phyloP scores from a whole-genome alignment of 176 grass and related monocot species.

The Triticum turgidum region DNA sequence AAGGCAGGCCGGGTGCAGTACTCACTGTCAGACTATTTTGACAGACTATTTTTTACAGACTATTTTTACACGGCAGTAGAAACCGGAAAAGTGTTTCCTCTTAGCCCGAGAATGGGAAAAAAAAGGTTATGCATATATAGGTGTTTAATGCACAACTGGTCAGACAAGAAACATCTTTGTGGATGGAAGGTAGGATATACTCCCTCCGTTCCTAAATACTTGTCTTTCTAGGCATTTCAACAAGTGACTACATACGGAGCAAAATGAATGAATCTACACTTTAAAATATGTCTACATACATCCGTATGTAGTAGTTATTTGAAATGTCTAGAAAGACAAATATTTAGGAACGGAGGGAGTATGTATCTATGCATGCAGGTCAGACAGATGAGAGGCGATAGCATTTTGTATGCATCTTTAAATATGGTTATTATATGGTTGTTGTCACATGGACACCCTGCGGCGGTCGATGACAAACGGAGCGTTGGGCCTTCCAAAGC shows the following conservation, averaged over 20 bases:
- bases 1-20: no score
- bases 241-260: no score
- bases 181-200: neutral
- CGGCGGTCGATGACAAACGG: neutral
- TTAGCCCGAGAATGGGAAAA: neutral
- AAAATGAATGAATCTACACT: no score
- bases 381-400: neutral
- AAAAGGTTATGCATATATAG: neutral
- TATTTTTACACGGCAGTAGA: neutral
- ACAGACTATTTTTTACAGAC: neutral
- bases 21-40: no score
- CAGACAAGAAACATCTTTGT: neutral
- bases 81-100: neutral
- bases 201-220: no score
- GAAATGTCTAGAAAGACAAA: no score
- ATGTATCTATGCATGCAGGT: neutral
- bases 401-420: neutral
- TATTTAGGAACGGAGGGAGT: no score
- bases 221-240: no score
- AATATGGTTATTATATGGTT: neutral
- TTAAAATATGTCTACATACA: no score
- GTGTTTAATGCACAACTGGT: neutral
- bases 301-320: no score
- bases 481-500: neutral
- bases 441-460: neutral